phyloP scores from a whole-genome alignment of 352 stramenopile genomes.

The Globisporangium paddicum region DNA sequence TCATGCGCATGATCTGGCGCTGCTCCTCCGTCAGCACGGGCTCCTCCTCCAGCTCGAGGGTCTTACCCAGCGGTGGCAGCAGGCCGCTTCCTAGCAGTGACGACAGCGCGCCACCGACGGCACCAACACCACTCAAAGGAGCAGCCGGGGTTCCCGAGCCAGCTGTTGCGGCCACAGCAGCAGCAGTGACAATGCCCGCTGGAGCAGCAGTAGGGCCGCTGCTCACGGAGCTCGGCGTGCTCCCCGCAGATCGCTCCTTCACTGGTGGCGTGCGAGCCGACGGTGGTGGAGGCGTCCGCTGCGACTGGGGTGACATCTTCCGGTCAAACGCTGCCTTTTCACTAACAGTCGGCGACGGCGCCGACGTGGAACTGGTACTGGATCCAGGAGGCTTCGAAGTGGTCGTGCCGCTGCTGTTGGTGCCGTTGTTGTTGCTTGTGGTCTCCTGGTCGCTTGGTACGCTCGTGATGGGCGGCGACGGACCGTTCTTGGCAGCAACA shows the following conservation, averaged over 20 bases:
- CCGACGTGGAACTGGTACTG: slow-evolving; percentile 19
- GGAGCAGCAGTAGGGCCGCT: not conserved
- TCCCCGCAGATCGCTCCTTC: slow-evolving; percentile 16
- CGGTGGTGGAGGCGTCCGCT: slow-evolving; percentile 11
- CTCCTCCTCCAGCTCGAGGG: slow-evolving; percentile 29
- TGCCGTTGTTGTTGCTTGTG: slow-evolving; percentile 2
- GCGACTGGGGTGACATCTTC: slow-evolving; percentile 15
- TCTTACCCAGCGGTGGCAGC: slow-evolving; percentile 4
- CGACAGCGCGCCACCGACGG: not conserved
- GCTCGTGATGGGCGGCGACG: slow-evolving; percentile 14
- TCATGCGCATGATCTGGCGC: slow-evolving; percentile 70
- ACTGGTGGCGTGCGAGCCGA: slow-evolving; percentile 11
- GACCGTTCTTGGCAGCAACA: slow-evolving; percentile 25
- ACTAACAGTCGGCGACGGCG: slow-evolving; percentile 28
- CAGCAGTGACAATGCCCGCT: slow-evolving; percentile 11
- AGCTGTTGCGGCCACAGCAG: not conserved
- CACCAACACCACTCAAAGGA: not conserved
- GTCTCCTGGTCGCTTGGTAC: slow-evolving; percentile 13
- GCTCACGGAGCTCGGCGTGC: slow-evolving; percentile 11
- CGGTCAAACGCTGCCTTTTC: slow-evolving; percentile 12
- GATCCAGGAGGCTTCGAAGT: slow-evolving; percentile 8
- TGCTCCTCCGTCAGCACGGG: slow-evolving; percentile 74
- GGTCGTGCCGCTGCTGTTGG: not conserved
- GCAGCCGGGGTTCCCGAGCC: not conserved
- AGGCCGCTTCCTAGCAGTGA: slow-evolving; percentile 7